A percentile compares a stretch with the other conserved stretches of the same genome.
Evolutionary conservation across 371 early-diverging fungal genomes (phyloP).

Genomic region (Mortierella sp.): DNA sequence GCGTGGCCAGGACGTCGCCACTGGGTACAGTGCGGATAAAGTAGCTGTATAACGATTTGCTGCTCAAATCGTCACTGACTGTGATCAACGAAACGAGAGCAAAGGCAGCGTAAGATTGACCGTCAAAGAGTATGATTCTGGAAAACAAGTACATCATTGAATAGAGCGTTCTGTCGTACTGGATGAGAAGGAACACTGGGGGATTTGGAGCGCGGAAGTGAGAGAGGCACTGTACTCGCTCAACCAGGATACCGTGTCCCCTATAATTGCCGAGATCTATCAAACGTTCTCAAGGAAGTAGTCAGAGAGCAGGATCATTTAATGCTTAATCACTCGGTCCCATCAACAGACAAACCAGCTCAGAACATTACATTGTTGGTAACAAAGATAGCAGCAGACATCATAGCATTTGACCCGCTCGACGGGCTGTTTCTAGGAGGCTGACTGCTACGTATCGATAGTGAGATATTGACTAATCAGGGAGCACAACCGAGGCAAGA

Average conservation of each 20-base stretch:
- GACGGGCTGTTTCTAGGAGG: background rate
- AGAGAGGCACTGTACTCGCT: constrained; percentile 16
- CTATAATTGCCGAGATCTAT: constrained; percentile 18
- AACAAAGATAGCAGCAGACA: constrained; percentile 11
- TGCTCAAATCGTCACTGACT: constrained; percentile 18
- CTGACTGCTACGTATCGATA: constrained; percentile 17
- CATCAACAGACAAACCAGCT: no score
- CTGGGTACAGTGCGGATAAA: constrained; percentile 10
- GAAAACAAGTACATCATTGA: no score
- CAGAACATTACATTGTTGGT: constrained; percentile 8
- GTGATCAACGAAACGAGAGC: no score
- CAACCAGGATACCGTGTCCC: constrained; percentile 13
- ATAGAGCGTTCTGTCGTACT: background rate
- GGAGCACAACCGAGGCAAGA: background rate
- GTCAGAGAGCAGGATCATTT: background rate
- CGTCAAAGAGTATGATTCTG: no score
- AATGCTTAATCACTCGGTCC: background rate
- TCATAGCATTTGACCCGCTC: constrained; percentile 19
- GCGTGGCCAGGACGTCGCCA: background rate
- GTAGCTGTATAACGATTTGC: constrained; percentile 1
- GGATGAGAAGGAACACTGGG: constrained; percentile 17
- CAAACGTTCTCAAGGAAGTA: no score
- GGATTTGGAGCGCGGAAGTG: constrained; percentile 14
- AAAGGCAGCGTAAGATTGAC: no score
- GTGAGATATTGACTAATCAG: constrained; percentile 11